Conservation (phyloP, 331 rosid genomes). For the Pyrus hybrid region DNA sequence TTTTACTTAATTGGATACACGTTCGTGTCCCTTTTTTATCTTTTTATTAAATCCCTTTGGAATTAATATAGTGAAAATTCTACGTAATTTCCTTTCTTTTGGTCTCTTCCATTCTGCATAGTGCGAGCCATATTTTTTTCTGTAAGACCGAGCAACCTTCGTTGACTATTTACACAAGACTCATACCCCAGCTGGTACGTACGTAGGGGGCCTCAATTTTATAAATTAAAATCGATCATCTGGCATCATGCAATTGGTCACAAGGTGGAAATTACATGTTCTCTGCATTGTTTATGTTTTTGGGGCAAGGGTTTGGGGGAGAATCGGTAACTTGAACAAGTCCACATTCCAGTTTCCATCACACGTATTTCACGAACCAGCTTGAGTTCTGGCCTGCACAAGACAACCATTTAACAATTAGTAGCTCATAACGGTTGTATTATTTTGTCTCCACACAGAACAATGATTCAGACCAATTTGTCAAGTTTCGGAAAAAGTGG, state of each 20-base stretch:
- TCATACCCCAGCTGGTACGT: no score
- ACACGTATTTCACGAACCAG: background rate
- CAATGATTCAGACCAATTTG: conserved; percentile 5
- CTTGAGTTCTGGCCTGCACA: conserved; percentile 9
- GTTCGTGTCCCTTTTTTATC: background rate
- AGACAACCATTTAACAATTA: conserved; percentile 7
- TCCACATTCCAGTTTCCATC: background rate
- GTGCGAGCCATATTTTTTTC: background rate
- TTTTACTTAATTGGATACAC: background rate
- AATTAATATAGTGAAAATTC: no score
- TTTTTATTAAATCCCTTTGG: no score
- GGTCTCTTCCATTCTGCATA: background rate
- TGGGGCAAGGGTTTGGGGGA: background rate
- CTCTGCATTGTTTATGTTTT: background rate
- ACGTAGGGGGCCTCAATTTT: no score
- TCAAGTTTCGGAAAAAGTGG: conserved; percentile 7
- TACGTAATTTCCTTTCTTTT: background rate
- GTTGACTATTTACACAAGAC: background rate
- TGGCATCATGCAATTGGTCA: background rate
- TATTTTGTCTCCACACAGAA: background rate
- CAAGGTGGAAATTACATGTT: background rate
- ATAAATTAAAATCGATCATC: background rate
- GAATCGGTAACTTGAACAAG: background rate
- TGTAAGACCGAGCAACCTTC: background rate
- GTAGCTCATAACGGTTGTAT: background rate